phyloP scores from a whole-genome alignment of 495 filamentous ascomycete species.

The Choiromyces venosus region DNA sequence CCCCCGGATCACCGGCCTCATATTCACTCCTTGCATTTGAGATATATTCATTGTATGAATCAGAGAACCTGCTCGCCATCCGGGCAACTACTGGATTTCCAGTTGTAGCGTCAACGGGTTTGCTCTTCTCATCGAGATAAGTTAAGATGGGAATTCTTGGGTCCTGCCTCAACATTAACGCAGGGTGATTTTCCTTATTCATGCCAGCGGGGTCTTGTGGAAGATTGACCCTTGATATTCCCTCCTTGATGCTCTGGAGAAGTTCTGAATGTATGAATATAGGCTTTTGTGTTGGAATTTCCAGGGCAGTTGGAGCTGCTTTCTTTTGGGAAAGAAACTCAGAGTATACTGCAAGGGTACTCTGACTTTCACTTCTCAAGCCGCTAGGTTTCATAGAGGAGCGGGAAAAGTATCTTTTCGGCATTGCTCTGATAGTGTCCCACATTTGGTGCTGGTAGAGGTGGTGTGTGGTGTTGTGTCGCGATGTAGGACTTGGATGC shows the following conservation, averaged over 20 bases:
- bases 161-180: not conserved
- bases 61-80: not conserved
- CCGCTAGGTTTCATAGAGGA: not conserved
- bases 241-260: not conserved
- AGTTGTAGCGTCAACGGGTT: not conserved
- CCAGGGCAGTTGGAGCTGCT: not conserved
- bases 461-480: not conserved
- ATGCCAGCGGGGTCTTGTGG: not conserved
- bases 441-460: not conserved
- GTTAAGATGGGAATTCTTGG: not conserved
- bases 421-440: not conserved
- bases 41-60: not conserved
- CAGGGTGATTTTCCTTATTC: not conserved
- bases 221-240: not conserved
- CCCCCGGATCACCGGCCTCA: not conserved
- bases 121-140: not conserved
- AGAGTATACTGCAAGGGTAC: not conserved
- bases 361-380: not conserved
- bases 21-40: not conserved
- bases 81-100: not conserved
- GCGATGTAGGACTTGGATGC: not conserved
- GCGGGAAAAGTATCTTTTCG: not conserved
- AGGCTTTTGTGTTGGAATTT: not conserved
- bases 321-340: not conserved
- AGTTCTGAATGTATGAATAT: not conserved